Conservation (phyloP, 768 basidiomycete species). For the Tulasnella sp. region DNA sequence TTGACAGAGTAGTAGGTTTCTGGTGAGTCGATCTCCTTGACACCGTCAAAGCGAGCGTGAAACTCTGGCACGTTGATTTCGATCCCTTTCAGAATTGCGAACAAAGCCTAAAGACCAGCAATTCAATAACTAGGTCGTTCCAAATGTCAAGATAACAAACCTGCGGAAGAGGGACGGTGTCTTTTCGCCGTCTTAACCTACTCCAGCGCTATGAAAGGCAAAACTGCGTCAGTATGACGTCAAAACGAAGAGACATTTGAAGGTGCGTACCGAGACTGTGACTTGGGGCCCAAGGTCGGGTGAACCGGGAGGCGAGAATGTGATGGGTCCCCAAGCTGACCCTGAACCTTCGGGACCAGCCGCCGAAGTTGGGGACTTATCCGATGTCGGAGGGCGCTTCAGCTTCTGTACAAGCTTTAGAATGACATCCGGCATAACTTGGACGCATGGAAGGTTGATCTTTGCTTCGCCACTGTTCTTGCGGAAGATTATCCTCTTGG, state of each 20-base stretch:
- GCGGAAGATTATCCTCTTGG: constrained; percentile 42
- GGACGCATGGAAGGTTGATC: constrained; percentile 37
- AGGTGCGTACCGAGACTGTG: not conserved
- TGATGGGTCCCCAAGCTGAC: constrained; percentile 3
- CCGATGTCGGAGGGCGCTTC: not conserved
- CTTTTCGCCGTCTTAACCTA: not conserved
- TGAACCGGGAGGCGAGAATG: constrained; percentile 5
- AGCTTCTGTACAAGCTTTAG: constrained; percentile 22
- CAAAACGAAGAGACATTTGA: not conserved
- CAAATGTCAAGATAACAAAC: not conserved
- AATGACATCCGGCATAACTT: constrained; percentile 36
- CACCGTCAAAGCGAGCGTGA: not conserved
- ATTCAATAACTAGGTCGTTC: not conserved
- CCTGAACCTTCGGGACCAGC: not conserved
- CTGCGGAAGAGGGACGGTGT: not conserved
- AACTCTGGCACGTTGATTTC: constrained; percentile 34
- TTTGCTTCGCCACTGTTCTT: constrained; percentile 39
- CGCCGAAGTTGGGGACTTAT: not conserved
- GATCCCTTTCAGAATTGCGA: constrained; percentile 36
- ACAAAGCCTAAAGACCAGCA: constrained; percentile 28
- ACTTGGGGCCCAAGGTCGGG: not conserved
- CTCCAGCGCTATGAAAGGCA: not conserved
- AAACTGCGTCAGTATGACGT: not conserved
- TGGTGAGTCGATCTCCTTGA: not conserved
- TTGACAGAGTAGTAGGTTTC: constrained; percentile 1